Base-by-base conservation (phyloP, 169 alveolate genomes). In the Neospora caninum region DNA sequence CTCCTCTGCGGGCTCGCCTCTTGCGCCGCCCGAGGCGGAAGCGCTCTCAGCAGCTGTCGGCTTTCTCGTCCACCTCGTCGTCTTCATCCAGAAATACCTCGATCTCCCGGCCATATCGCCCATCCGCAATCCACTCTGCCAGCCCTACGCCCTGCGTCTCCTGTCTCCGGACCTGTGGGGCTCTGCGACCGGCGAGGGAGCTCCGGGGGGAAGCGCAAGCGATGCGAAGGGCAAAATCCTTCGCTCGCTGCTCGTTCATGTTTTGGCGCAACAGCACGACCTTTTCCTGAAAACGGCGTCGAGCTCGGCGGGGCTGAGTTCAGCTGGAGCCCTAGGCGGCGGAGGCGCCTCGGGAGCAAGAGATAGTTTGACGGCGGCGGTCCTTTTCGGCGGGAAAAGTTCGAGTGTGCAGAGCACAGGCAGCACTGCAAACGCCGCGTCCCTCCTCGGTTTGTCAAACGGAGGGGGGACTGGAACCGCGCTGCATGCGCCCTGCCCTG, bases 11-110 rank as follows among this genome's bases (percentile, higher is more conserved):
- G 43, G 43, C 39, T 1, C 89, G 64, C n/a, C 64, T 64, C 41
- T 38, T 64, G 10, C 89, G 25, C 67, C 53, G 4, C 67, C 69
- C 42, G 91, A 84, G 42, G 18, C 22, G 45, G 91, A 84, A n/a
- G 0, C 70, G 69, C 34, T 84, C 1, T 27, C 78, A 42, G 78
- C 80, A 42, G 91, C 91, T 0, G 78, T 84, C n/a, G 91, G 91
- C n/a, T 84, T 84, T 45, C 80, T 84, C 91, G 43, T 45, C 31
- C 91, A 84, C 45, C 45, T 84, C 38, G 36, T 84, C 38, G 42
- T 49, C 45, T 38, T 84, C 42, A 20, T 84, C 25, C 78, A 42
- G 34, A 84, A 84, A 36, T 84, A 84, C 78, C 78, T 84, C 41
- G 91, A 43, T 36, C 29, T 82, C 13, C 89, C 89, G 18, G 54